A percentile compares a stretch with the other conserved stretches of the same genome.
Evolutionary conservation across 257 asterid species (phyloP).

Genomic region (Nyctanthes arbortristis): DNA sequence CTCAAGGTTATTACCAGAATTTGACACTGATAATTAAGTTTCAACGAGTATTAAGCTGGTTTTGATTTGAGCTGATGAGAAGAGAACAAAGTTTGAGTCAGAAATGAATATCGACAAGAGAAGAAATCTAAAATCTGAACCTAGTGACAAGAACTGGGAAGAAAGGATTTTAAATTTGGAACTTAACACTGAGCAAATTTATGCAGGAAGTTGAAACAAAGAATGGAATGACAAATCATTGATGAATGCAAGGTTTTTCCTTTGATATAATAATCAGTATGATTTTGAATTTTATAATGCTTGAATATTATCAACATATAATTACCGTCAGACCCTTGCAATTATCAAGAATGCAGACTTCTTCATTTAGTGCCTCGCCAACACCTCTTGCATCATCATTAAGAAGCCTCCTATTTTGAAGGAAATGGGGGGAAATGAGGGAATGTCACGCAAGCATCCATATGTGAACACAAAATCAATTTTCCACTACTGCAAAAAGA

Average conservation of each 20-base stretch:
- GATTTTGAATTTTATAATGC: slow-evolving; percentile 12
- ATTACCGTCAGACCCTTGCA: slow-evolving; percentile 73
- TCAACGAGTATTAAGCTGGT: neutral
- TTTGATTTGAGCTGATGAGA: neutral
- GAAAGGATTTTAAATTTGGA: slow-evolving; percentile 18
- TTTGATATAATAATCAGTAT: slow-evolving; percentile 16
- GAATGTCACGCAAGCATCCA: slow-evolving; percentile 9
- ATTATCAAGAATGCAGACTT: slow-evolving; percentile 49
- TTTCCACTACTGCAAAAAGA: neutral
- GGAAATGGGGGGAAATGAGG: slow-evolving; percentile 4
- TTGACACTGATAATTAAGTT: neutral
- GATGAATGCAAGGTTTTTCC: neutral
- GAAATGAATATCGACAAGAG: neutral
- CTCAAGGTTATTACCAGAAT: neutral
- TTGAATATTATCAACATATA: slow-evolving; percentile 5
- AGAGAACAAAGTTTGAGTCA: neutral
- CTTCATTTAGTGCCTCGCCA: slow-evolving; percentile 79
- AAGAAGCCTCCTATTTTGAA: slow-evolving; percentile 56
- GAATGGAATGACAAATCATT: slow-evolving; percentile 8
- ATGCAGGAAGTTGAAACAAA: slow-evolving; percentile 12
- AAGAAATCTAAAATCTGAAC: neutral
- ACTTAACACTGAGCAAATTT: slow-evolving; percentile 4
- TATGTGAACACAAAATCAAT: neutral
- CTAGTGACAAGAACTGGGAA: neutral
- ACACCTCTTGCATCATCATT: slow-evolving; percentile 83